Evolutionary conservation across 768 basidiomycete species (phyloP), one percentile per base, ranked within the genome.

Genomic region (Pulveroboletus sp.): DNA sequence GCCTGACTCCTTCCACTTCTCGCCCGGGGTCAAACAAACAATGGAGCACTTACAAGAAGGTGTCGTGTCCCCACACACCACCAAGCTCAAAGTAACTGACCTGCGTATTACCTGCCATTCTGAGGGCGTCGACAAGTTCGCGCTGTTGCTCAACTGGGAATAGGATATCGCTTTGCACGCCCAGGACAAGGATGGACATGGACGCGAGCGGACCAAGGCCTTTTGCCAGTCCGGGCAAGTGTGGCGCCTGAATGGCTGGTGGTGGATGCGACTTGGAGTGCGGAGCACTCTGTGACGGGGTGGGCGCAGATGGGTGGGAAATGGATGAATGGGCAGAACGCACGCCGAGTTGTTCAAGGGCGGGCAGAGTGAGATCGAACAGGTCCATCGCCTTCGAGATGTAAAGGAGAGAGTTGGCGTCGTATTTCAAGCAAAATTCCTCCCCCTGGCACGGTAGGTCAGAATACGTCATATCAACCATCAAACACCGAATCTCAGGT

Each of bases 11-110:
- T 30, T 36, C 26, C 43, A 9, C 24, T 31, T 43, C 39, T 38
- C 35, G 30, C 26, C 28, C 43, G 17, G 14, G 41, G 18, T 39
- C n/a, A 32, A 53, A 35, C 44, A 33, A 45, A 8, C 14, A 18
- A 45, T 36, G 39, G 4, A 27, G 8, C 2, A 80, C 86, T 77
- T 61, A 87, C 83, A 98, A 73, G 73, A 97, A 97, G 18, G 93
- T 97, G 70, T 99, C 95, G 63, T 99, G 95, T 1, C 96, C 96
- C 94, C 93, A 98, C n/a, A 98, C 94, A 8, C 95, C 94, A 26
- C 95, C 95, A 2, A 98, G 78, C 70, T 98, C 96, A 65, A 95
- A 99, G 69, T 97, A 98, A 52, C 89, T 87, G 26, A 99, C 96
- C 50, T 78, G 73, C 14, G 82, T 69, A 67, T 97, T 98, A 0